Evolutionary conservation across 805 yeast genomes (phyloP).

Genomic region (Geotrichum ghanense): DNA sequence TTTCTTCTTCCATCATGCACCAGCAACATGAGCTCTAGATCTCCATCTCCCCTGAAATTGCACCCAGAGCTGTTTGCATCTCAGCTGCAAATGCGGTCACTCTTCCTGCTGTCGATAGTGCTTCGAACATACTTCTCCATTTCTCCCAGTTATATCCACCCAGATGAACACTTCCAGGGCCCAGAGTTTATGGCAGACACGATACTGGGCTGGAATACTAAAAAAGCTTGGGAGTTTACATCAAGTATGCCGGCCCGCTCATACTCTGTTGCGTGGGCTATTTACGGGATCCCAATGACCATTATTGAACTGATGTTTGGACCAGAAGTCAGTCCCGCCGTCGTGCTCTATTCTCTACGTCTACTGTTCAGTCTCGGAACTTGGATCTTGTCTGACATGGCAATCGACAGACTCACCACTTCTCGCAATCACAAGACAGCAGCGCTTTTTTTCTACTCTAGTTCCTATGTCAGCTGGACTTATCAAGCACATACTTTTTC

Average conservation of each 20-base stretch:
- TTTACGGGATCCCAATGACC: slow-evolving; percentile 56
- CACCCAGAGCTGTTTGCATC: neutral
- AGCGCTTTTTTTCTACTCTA: slow-evolving; percentile 31
- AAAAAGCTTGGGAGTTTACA: slow-evolving; percentile 77
- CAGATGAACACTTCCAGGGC: slow-evolving; percentile 95
- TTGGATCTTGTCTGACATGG: slow-evolving; percentile 29
- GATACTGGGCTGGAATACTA: slow-evolving; percentile 34
- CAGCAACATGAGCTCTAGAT: neutral
- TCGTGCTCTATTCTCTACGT: slow-evolving; percentile 43
- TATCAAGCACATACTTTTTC: slow-evolving; percentile 84
- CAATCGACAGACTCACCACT: slow-evolving; percentile 36
- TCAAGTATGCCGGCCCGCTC: slow-evolving; percentile 54
- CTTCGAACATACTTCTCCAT: slow-evolving; percentile 46
- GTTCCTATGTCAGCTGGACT: slow-evolving; percentile 61
- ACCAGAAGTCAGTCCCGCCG: slow-evolving; percentile 31
- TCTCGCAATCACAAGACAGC: slow-evolving; percentile 37
- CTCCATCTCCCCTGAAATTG: neutral
- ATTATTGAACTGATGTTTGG: slow-evolving; percentile 26
- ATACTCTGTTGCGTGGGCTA: slow-evolving; percentile 49
- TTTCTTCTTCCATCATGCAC: neutral
- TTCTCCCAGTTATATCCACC: slow-evolving; percentile 81
- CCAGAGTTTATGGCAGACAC: slow-evolving; percentile 53
- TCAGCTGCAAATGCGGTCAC: slow-evolving; percentile 33
- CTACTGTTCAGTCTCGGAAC: slow-evolving; percentile 33
- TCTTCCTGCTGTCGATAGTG: slow-evolving; percentile 34